A percentile compares a stretch with the other conserved stretches of the same genome.
phyloP scores from a whole-genome alignment of 164 flowering plant genomes.

The Santalum album region DNA sequence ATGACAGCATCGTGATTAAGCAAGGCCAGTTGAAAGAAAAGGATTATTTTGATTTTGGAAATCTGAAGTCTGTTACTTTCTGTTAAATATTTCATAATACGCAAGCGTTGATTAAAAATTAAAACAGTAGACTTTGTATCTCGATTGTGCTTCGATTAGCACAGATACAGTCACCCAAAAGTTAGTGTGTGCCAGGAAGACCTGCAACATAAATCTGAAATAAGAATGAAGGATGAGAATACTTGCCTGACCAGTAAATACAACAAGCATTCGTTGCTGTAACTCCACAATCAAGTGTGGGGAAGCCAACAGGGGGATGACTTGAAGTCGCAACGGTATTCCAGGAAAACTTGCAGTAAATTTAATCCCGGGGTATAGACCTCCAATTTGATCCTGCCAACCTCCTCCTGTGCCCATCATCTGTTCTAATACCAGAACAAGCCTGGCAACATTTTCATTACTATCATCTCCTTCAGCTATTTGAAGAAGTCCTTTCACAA shows the following conservation, averaged over 20 bases:
- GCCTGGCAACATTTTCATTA: conserved; percentile 88
- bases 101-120: too few relatives aligned
- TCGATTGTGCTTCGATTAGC: too few relatives aligned
- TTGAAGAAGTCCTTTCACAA: conserved; percentile 86
- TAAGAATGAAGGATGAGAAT: neutral
- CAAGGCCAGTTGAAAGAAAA: too few relatives aligned
- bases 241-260: conserved; percentile 94
- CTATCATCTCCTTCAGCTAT: conserved; percentile 66
- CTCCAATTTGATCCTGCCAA: conserved; percentile 99
- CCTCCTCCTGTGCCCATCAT: conserved; percentile 99
- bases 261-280: conserved; percentile 76
- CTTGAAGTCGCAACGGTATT: conserved; percentile 81
- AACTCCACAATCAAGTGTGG: conserved; percentile 55
- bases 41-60: too few relatives aligned
- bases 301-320: conserved; percentile 71
- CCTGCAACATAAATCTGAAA: neutral
- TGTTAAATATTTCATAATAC: too few relatives aligned
- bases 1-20: too few relatives aligned
- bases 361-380: conserved; percentile 91
- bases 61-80: too few relatives aligned
- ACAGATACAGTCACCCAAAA: too few relatives aligned
- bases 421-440: conserved; percentile 87
- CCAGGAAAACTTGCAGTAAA: conserved; percentile 91
- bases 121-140: too few relatives aligned
- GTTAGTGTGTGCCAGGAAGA: too few relatives aligned